Percentiles rank a stretch among this genome's conserved stretches.
Conservation (phyloP, 208 protist species). For the Porcisia deanei region DNA sequence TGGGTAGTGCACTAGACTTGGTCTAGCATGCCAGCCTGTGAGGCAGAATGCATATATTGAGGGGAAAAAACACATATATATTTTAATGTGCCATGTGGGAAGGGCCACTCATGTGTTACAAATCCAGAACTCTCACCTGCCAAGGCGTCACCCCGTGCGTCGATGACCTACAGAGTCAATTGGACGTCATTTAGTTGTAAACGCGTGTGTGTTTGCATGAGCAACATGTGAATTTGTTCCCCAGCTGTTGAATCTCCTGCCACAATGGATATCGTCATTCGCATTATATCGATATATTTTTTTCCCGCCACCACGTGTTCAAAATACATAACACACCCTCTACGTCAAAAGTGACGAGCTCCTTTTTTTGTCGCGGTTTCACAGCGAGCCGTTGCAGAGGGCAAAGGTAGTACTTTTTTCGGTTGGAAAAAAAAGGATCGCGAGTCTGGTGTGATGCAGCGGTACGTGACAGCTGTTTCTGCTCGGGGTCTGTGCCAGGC, state of each 20-base stretch:
- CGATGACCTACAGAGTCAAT: too few species aligned
- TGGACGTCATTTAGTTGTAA: too few species aligned
- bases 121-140: too few species aligned
- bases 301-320: not conserved
- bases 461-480: not conserved
- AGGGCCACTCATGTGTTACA: too few species aligned
- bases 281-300: not conserved
- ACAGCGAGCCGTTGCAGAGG: not conserved
- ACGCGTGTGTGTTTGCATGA: too few species aligned
- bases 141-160: too few species aligned
- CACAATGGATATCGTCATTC: not conserved
- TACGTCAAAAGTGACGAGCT: not conserved
- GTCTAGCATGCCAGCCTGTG: too few species aligned
- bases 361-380: not conserved
- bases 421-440: not conserved
- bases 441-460: not conserved
- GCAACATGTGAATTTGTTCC: too few species aligned
- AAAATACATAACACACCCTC: not conserved
- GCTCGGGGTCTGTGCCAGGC: not conserved
- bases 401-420: not conserved
- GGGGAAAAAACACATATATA: too few species aligned
- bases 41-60: too few species aligned
- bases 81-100: too few species aligned
- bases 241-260: not conserved
- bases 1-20: too few species aligned